Evolutionary conservation across 192 early-diverging fungal genomes (phyloP).

Genomic region (Coemansia javaensis): DNA sequence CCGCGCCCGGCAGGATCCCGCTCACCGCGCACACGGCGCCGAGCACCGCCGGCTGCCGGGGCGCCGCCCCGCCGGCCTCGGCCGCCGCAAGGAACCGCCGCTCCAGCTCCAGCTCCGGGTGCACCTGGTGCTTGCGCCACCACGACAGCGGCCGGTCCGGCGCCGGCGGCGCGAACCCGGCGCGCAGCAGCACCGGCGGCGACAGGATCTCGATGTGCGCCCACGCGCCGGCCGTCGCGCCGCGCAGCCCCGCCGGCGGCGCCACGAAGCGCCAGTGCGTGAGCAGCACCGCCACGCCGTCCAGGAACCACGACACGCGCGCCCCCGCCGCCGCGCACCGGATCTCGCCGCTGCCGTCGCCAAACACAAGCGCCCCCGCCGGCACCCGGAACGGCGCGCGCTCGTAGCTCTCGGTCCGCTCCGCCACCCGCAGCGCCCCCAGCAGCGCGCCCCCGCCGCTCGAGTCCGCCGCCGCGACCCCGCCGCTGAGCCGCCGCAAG

Average conservation of each 20-base stretch:
- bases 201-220: constrained; percentile 26
- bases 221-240: constrained; percentile 6
- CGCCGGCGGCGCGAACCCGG: not conserved
- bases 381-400: constrained; percentile 11
- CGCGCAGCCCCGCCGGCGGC: constrained; percentile 1
- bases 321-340: constrained; percentile 12
- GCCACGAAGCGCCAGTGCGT: constrained; percentile 32
- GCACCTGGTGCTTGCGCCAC: constrained; percentile 21
- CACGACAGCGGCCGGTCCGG: constrained; percentile 15
- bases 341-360: constrained; percentile 10
- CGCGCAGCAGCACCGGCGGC: constrained; percentile 16
- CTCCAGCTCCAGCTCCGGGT: constrained; percentile 18
- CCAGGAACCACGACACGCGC: constrained; percentile 17
- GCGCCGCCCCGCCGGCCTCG: too few species aligned
- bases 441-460: constrained; percentile 13
- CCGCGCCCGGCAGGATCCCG: constrained; percentile 1
- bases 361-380: constrained; percentile 18
- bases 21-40: constrained; percentile 18
- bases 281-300: constrained; percentile 9
- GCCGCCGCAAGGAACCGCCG: constrained; percentile 3
- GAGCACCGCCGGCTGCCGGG: constrained; percentile 2
- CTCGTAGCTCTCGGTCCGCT: constrained; percentile 12
- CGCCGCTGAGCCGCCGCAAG: not conserved
- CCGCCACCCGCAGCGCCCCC: constrained; percentile 22
- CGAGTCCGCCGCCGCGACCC: not conserved